Base-by-base conservation (phyloP, 495 filamentous ascomycete genomes). In the Tirmania nivea region DNA sequence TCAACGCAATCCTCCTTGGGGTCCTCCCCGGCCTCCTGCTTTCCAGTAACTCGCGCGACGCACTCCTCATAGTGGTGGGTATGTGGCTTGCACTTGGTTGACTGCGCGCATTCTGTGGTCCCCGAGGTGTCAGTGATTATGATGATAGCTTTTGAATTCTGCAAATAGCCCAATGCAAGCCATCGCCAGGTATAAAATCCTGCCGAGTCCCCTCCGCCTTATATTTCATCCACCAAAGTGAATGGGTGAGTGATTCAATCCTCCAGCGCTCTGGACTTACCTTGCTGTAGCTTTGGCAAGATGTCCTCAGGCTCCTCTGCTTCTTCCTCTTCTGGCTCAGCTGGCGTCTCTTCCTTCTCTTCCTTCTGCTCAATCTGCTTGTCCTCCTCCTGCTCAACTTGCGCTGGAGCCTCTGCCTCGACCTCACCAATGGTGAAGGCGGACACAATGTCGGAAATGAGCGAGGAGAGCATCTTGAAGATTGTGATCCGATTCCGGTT, bases 11-110 rank as follows among this genome's bases (percentile, higher is more conserved):
- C 89, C 75, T 97, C 90, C 63, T 81, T 75, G 56, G 74, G 68
- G 10, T 71, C 75, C 66, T 75, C 71, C 59, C 75, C 79, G 61
- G 75, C 71, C 60, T 83, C 77, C 60, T 78, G 70, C 66, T 83
- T 78, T 61, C 68, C 69, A 54, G 79, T 89, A 59, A 95, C 90
- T 60, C 90, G 86, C 73, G 93, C 87, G 61, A 86, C 84, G 67
- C 90, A 97, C 70, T 94, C 87, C 57, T 95, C 88, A 69, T 78
- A 96, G 75, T 97, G 90, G 76, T 96, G 88, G 78, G 95, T 97
- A 60, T 76, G 75, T 34, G 83, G 80, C 48, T 78, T 72, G 71
- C 90, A 97, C 69, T 83, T 71, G 65, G 83, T 76, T 54, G 86
- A 84, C 64, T 84, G 74, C 67, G 75, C 75, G 74, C 92, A 97